phyloP scores from a whole-genome alignment of 176 grass and related monocot species.

The Dactylis glomerata region DNA sequence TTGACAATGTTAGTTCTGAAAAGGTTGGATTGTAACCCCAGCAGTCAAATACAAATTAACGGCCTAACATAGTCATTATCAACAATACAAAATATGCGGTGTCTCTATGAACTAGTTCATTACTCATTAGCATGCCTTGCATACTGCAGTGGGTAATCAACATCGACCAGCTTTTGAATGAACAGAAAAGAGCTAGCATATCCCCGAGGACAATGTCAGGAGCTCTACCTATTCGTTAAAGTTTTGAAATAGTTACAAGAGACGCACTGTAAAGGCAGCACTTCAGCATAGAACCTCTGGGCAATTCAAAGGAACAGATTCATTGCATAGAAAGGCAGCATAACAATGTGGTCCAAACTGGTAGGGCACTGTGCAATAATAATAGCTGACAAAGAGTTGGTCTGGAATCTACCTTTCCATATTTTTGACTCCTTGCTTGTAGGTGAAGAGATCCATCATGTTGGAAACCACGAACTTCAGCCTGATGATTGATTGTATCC shows the following conservation, averaged over 20 bases:
- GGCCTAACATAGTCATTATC: background rate
- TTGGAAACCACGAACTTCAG: constrained; percentile 93
- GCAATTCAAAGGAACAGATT: background rate
- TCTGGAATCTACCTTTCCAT: constrained; percentile 69
- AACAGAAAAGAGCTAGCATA: background rate
- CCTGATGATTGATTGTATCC: constrained; percentile 42
- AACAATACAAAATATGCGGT: background rate
- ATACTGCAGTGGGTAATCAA: constrained; percentile 20
- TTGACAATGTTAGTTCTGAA: background rate
- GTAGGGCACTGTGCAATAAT: background rate
- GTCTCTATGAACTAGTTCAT: background rate
- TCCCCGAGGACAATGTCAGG: background rate
- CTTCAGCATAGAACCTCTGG: background rate
- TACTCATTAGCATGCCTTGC: background rate
- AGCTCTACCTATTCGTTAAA: background rate
- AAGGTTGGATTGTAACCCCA: background rate
- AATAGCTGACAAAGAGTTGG: background rate
- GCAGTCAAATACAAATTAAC: background rate
- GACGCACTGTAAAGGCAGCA: background rate
- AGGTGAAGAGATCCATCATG: constrained; percentile 92
- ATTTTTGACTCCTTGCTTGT: constrained; percentile 98
- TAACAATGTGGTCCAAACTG: background rate
- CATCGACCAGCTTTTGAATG: background rate
- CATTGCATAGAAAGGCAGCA: background rate
- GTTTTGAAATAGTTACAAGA: background rate